phyloP scores from a whole-genome alignment of 345 rosid genomes.

The Combretum micranthum region DNA sequence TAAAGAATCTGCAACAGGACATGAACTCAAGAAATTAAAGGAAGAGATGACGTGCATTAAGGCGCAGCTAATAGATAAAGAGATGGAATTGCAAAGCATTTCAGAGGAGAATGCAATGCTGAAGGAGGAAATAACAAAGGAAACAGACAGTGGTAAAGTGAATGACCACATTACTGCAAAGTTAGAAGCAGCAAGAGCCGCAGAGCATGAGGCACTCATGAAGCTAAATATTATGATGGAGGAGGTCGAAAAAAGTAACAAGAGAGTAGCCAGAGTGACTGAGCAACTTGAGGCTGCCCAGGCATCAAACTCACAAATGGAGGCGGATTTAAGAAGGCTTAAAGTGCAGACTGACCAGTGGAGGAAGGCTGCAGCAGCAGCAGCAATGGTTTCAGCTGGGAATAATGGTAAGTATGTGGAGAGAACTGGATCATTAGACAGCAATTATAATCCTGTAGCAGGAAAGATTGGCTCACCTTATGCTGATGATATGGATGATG shows the following conservation, averaged over 20 bases:
- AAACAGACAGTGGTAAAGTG: slow-evolving; percentile 23
- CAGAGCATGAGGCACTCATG: slow-evolving; percentile 49
- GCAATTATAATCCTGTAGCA: slow-evolving; percentile 30
- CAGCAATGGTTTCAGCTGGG: slow-evolving; percentile 77
- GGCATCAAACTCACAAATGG: slow-evolving; percentile 58
- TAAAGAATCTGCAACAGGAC: slow-evolving; percentile 27
- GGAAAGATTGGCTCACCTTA: slow-evolving; percentile 44
- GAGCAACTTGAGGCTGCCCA: slow-evolving; percentile 88
- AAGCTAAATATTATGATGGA: slow-evolving; percentile 72
- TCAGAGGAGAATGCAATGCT: slow-evolving; percentile 61
- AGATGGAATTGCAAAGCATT: slow-evolving; percentile 55
- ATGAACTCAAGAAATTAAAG: slow-evolving; percentile 43
- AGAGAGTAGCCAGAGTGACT: slow-evolving; percentile 47
- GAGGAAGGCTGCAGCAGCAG: slow-evolving; percentile 98
- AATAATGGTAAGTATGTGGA: slow-evolving; percentile 67
- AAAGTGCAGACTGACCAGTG: slow-evolving; percentile 98
- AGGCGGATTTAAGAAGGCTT: slow-evolving; percentile 70
- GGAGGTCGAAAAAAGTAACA: slow-evolving; percentile 74
- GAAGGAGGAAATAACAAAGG: slow-evolving; percentile 44
- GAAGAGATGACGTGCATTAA: slow-evolving; percentile 45
- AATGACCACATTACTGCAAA: slow-evolving; percentile 21
- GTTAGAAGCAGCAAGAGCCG: slow-evolving; percentile 33
- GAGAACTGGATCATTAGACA: slow-evolving; percentile 54
- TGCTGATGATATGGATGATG: slow-evolving; percentile 70
- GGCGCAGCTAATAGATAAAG: slow-evolving; percentile 68